Conservation (phyloP, 441 rosid genomes). For the Mallotus repandus region DNA sequence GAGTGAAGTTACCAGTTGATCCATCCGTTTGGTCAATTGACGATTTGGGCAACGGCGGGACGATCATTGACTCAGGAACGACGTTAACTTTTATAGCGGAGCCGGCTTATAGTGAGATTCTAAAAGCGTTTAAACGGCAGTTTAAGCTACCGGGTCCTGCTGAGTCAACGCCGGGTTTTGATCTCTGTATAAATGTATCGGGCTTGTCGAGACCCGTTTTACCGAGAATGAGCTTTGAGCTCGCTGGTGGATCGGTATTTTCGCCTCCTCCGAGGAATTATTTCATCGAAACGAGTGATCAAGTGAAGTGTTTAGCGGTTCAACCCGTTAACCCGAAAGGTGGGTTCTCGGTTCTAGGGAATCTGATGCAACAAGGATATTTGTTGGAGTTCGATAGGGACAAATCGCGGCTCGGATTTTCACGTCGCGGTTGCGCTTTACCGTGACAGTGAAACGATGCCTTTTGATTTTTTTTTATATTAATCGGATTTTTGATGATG, state of each 20-base stretch:
- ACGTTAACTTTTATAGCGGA: conserved; percentile 54
- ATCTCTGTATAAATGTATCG: conserved; percentile 67
- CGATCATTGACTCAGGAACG: conserved; percentile 79
- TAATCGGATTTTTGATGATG: background rate
- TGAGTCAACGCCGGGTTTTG: conserved; percentile 56
- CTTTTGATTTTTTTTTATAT: background rate
- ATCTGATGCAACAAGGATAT: conserved; percentile 91
- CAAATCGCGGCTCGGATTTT: conserved; percentile 66
- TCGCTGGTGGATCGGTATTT: conserved; percentile 46
- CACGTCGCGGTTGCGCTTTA: conserved; percentile 63
- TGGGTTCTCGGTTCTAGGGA: conserved; percentile 75
- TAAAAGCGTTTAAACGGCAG: conserved; percentile 43
- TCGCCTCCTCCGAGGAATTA: conserved; percentile 79
- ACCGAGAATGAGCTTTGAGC: conserved; percentile 57
- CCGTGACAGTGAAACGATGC: conserved; percentile 28
- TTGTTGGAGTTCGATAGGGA: conserved; percentile 71
- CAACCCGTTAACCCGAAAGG: conserved; percentile 43
- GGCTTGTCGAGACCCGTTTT: conserved; percentile 36
- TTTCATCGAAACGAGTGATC: conserved; percentile 54
- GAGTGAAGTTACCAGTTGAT: conserved; percentile 46
- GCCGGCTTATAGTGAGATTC: conserved; percentile 50
- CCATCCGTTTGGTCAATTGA: conserved; percentile 74
- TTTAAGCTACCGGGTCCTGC: conserved; percentile 42
- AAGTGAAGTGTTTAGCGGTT: conserved; percentile 62
- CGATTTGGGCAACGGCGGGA: conserved; percentile 71